phyloP scores from a whole-genome alignment of 108 stramenopile species.

The Cafeteria roenbergensis region DNA sequence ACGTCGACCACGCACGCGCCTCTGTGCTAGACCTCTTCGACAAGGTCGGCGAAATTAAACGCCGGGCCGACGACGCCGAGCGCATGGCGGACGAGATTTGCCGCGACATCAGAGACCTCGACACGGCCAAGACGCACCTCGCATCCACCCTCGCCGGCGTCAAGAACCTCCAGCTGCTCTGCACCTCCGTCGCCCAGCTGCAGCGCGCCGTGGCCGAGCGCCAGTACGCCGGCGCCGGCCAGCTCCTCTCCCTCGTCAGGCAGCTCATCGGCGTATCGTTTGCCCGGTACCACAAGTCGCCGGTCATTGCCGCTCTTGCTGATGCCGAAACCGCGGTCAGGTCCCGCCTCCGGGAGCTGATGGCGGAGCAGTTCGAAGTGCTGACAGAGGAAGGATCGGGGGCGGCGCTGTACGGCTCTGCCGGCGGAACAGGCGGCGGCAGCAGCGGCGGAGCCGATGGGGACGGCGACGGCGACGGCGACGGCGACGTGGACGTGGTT shows the following conservation, averaged over 20 bases:
- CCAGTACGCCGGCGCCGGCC: conserved; percentile 67
- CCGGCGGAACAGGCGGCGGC: background rate
- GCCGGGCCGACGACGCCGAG: conserved; percentile 38
- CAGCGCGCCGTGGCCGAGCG: conserved; percentile 53
- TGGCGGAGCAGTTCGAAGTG: conserved; percentile 37
- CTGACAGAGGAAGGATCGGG: conserved; percentile 12
- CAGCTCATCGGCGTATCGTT: conserved; percentile 66
- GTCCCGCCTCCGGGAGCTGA: conserved; percentile 24
- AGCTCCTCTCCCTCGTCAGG: conserved; percentile 75
- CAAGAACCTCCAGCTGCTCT: conserved; percentile 90
- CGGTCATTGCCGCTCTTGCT: conserved; percentile 33
- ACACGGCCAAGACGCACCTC: conserved; percentile 86
- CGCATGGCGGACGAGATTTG: conserved; percentile 41
- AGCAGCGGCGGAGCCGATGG: too few species aligned
- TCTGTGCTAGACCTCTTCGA: conserved; percentile 36
- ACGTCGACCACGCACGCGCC: conserved; percentile 37
- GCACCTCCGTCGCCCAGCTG: conserved; percentile 81
- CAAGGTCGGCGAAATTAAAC: conserved; percentile 42
- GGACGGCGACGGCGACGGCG: too few species aligned
- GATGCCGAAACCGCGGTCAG: conserved; percentile 25
- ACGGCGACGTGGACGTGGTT: too few species aligned
- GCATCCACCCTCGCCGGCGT: conserved; percentile 84
- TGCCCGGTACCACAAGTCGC: conserved; percentile 32
- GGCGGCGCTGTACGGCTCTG: too few species aligned
- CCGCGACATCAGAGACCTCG: conserved; percentile 85